phyloP scores from a whole-genome alignment of 768 basidiomycete species.

The Serendipita sp. region DNA sequence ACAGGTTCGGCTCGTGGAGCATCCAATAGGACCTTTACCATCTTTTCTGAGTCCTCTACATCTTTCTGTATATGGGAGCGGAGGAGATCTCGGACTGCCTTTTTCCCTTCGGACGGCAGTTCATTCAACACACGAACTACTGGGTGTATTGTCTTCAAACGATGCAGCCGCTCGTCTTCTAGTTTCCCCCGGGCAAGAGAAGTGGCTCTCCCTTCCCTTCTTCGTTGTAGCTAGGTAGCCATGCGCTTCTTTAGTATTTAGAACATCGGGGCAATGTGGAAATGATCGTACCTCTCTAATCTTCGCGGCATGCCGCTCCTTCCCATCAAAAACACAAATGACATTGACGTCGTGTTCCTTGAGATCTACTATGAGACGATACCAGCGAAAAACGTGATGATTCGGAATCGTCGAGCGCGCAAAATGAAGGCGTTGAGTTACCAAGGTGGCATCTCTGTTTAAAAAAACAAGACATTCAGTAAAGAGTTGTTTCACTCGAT shows the following conservation, averaged over 20 bases:
- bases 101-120: no score
- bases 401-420: conserved; percentile 42
- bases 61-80: no score
- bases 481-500: not conserved
- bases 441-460: conserved; percentile 63
- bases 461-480: conserved; percentile 8
- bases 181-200: conserved; percentile 36
- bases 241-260: not conserved
- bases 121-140: no score
- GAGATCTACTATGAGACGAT: conserved; percentile 47
- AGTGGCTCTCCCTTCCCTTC: conserved; percentile 33
- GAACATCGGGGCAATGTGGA: not conserved
- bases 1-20: no score
- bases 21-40: no score
- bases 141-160: conserved; percentile 14
- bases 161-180: conserved; percentile 39
- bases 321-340: conserved; percentile 71
- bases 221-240: conserved; percentile 42
- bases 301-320: conserved; percentile 49
- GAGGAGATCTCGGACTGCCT: no score
- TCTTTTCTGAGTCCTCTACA: no score
- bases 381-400: conserved; percentile 68
- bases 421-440: conserved; percentile 71
- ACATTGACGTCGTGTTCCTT: conserved; percentile 36
- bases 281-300: conserved; percentile 37